Evolutionary conservation across 1,284 basidiomycete species (phyloP).

Genomic region (Puccinia brachypodii): DNA sequence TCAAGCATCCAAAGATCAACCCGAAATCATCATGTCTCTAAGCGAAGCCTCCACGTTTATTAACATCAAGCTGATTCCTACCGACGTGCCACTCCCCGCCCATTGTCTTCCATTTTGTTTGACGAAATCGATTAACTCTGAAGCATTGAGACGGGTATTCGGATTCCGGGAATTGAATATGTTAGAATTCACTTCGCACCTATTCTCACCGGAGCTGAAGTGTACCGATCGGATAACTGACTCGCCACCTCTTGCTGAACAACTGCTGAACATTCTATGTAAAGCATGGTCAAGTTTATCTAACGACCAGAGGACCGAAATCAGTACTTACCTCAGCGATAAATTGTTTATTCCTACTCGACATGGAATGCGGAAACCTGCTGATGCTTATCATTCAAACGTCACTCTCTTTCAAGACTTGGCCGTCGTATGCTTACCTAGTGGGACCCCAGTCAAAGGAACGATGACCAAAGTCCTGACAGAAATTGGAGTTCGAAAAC

Average conservation of each 20-base stretch:
- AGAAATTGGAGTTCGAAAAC: constrained; percentile 76
- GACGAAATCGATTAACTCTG: constrained; percentile 62
- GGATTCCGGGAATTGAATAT: constrained; percentile 79
- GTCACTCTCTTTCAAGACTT: constrained; percentile 86
- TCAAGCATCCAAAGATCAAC: constrained; percentile 44
- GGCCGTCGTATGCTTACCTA: constrained; percentile 75
- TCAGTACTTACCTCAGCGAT: constrained; percentile 65
- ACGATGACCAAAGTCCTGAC: constrained; percentile 74
- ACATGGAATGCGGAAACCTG: constrained; percentile 68
- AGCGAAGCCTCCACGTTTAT: constrained; percentile 71
- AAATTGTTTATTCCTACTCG: constrained; percentile 82
- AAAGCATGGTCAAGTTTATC: constrained; percentile 75
- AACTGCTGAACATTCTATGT: constrained; percentile 70
- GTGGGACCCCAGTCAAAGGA: constrained; percentile 68
- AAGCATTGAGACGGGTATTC: constrained; percentile 57
- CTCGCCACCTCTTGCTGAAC: constrained; percentile 77
- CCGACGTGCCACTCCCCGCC: constrained; percentile 77
- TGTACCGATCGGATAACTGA: constrained; percentile 59
- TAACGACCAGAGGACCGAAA: constrained; percentile 64
- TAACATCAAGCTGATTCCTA: constrained; percentile 72
- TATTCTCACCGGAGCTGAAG: constrained; percentile 63
- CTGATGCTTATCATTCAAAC: constrained; percentile 81
- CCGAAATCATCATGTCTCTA: constrained; percentile 67
- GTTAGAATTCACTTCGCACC: constrained; percentile 72
- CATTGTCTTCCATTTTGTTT: constrained; percentile 75